Base-by-base conservation (phyloP, 2,329 filamentous ascomycete species). In the Thelonectria rubi region DNA sequence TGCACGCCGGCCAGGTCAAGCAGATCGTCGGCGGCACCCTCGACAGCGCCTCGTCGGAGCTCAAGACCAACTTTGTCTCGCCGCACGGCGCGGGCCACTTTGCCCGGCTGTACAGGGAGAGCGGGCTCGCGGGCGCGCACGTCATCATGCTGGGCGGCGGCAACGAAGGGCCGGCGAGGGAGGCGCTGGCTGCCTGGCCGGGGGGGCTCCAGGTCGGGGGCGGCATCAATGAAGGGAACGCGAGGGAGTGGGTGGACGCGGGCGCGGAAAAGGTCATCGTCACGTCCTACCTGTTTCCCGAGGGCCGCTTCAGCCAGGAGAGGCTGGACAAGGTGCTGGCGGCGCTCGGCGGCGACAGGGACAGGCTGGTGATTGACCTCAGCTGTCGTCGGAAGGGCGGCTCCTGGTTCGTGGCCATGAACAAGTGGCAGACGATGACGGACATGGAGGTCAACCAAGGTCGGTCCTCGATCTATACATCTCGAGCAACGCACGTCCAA, bases 361-460 rank as follows among this genome's bases (percentile, higher is more conserved):
- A 82, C 50, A 95, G 92, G 78, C 87, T 99, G 50, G 94, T 99
- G 68, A 94, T 99, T 75, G 95, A 99, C 74, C 85, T 99, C 21
- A 97, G 93, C 78, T 99, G 95, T 75, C 88, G 95, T 53, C 84
- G 89, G 60, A 89, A 88, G 62, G 91, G 84, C 3, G 82, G 89
- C 58, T 89, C 82, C 40, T 99, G 95, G 95, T 93, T 91, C 72
- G 95, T 99, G n/a, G 94, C 95, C 57, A 99, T 97, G 90, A 92
- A 99, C 78, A 97, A 97, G 77, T 99, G 95, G 95, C 95, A 98
- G 82, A 97, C 93, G 1, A 90, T 98, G 58, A 98, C 95, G 1
- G 92, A 97, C 72, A 97, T 97, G 88, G 93, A 97, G 75, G 88
- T 99, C 66, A 94, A 90, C 65, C 83, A 91, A 83, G 91, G 94